Conservation (phyloP, 2,329 filamentous ascomycete genomes). For the Fusarium solani-melongenae region DNA sequence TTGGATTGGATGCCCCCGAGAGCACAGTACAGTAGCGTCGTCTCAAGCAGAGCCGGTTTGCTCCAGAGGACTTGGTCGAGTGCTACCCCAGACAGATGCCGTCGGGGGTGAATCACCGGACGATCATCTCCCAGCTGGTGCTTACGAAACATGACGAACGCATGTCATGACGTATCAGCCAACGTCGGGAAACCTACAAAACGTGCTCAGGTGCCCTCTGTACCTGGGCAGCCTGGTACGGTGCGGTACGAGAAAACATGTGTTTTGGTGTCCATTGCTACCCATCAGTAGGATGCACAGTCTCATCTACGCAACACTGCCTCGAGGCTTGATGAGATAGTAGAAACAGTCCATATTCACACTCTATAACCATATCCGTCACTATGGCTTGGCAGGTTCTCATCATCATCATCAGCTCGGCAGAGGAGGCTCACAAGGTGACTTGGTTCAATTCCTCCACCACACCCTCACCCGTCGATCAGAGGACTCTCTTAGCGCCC, state of each 20-base stretch:
- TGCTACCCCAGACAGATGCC: conserved; percentile 16
- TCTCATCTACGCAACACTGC: neutral
- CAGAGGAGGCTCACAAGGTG: conserved; percentile 5
- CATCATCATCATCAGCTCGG: conserved; percentile 22
- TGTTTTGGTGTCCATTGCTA: neutral
- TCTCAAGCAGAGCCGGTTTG: conserved; percentile 1
- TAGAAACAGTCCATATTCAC: neutral
- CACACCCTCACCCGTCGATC: conserved; percentile 23
- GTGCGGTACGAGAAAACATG: neutral
- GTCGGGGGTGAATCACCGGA: conserved; percentile 9
- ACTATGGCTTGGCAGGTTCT: neutral
- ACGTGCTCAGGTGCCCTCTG: conserved; percentile 9
- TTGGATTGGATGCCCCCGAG: conserved; percentile 5
- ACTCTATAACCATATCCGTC: neutral
- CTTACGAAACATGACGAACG: conserved; percentile 37
- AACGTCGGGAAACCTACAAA: conserved; percentile 1
- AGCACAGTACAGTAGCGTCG: conserved; percentile 1
- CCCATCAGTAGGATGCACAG: neutral
- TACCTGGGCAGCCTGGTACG: conserved; percentile 16
- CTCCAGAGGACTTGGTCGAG: neutral
- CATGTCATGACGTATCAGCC: conserved; percentile 39
- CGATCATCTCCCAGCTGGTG: conserved; percentile 33
- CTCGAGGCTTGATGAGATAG: neutral
- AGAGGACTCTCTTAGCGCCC: conserved; percentile 34
- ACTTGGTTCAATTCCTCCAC: conserved; percentile 16